Conservation (phyloP, 768 basidiomycete species). For the Leccinum truebloodii region DNA sequence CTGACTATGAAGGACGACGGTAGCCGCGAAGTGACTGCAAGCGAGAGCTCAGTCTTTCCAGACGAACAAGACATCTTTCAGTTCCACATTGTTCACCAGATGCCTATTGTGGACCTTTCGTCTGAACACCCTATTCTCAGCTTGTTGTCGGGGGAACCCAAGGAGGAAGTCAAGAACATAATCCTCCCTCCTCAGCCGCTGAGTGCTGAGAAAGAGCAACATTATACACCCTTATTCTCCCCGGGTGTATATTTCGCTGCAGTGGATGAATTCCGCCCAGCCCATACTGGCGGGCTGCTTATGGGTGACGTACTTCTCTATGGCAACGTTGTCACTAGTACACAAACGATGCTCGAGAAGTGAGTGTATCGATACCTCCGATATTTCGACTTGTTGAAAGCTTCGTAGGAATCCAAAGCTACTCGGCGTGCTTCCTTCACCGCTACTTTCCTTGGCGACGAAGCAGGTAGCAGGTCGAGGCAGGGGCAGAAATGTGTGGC, state of each 20-base stretch:
- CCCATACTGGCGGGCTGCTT: conserved; percentile 42
- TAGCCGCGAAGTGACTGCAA: conserved; percentile 33
- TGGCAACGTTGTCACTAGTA: conserved; percentile 88
- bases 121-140: conserved; percentile 16
- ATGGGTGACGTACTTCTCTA: conserved; percentile 83
- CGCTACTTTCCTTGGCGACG: conserved; percentile 81
- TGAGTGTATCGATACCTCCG: conserved; percentile 37
- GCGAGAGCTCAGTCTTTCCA: conserved; percentile 40
- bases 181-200: conserved; percentile 56
- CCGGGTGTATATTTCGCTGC: conserved; percentile 57
- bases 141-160: conserved; percentile 29
- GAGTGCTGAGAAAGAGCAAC: conserved; percentile 36
- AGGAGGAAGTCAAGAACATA: conserved; percentile 53
- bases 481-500: conserved; percentile 87
- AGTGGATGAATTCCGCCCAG: conserved; percentile 36
- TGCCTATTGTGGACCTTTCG: conserved; percentile 29
- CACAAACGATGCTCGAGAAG: conserved; percentile 94
- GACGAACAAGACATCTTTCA: conserved; percentile 74
- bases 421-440: conserved; percentile 67
- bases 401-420: conserved; percentile 69
- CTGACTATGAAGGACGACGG: conserved; percentile 46
- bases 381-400: not conserved
- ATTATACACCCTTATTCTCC: conserved; percentile 71
- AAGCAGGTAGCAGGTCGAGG: conserved; percentile 89
- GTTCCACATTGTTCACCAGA: conserved; percentile 46